phyloP scores from a whole-genome alignment of 2,329 filamentous ascomycete genomes.

The Cadophora sp. region DNA sequence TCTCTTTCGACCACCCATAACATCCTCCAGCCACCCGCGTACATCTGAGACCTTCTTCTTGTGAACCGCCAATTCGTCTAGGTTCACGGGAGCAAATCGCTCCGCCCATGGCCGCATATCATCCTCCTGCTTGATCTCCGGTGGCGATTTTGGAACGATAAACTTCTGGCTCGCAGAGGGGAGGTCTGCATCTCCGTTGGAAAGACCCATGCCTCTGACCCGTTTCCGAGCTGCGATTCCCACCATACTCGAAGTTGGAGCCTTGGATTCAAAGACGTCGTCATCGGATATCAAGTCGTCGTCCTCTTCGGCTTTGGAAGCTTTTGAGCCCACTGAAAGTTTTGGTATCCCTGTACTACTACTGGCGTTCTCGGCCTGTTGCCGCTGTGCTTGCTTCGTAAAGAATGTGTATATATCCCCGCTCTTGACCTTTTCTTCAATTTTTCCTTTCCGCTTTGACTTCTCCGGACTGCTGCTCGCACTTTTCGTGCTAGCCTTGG shows the following conservation, averaged over 20 bases:
- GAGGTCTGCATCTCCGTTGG: conserved; percentile 36
- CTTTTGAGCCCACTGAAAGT: conserved; percentile 50
- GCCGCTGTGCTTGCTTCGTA: conserved; percentile 64
- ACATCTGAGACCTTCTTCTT: conserved; percentile 94
- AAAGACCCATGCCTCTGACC: conserved; percentile 49
- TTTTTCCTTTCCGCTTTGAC: conserved; percentile 48
- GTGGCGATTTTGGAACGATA: conserved; percentile 44
- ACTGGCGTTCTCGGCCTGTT: conserved; percentile 36
- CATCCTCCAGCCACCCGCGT: conserved; percentile 79
- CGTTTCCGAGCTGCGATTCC: conserved; percentile 63
- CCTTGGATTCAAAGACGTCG: conserved; percentile 58
- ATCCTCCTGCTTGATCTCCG: conserved; percentile 48
- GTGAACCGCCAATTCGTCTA: conserved; percentile 91
- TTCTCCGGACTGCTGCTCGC: conserved; percentile 56
- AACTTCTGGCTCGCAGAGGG: conserved; percentile 58
- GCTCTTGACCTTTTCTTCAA: conserved; percentile 59
- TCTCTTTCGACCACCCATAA: conserved; percentile 67
- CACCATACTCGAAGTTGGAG: conserved; percentile 60
- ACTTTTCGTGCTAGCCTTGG: conserved; percentile 41
- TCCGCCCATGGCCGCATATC: conserved; percentile 86
- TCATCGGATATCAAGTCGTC: conserved; percentile 61
- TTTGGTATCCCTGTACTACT: conserved; percentile 30
- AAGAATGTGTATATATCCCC: conserved; percentile 66
- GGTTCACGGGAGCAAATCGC: conserved; percentile 74
- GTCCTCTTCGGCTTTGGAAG: conserved; percentile 48